Conservation (phyloP, 2,329 filamentous ascomycete genomes). For the Cladosporium sp. region DNA sequence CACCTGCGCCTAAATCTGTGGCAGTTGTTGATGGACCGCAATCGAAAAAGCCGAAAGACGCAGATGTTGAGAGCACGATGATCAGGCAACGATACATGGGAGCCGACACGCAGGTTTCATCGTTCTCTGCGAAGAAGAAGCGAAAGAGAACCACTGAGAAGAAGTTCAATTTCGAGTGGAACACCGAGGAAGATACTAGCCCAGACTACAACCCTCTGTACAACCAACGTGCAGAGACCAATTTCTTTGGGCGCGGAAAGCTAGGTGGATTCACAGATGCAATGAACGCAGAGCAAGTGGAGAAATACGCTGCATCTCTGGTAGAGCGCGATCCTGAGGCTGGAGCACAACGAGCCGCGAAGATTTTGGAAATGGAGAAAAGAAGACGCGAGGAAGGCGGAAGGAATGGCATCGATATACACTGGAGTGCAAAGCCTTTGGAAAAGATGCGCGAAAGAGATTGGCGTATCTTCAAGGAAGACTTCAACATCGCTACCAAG, state of each 20-base stretch:
- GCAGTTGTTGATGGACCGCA: slow-evolving; percentile 23
- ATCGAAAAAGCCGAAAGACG: slow-evolving; percentile 46
- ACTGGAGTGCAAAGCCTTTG: slow-evolving; percentile 92
- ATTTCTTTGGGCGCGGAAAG: slow-evolving; percentile 65
- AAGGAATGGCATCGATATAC: slow-evolving; percentile 76
- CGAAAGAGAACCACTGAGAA: slow-evolving; percentile 85
- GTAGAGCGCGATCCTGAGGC: slow-evolving; percentile 71
- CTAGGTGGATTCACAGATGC: slow-evolving; percentile 64
- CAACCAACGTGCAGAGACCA: slow-evolving; percentile 60
- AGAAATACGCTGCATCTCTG: slow-evolving; percentile 63
- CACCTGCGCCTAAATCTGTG: slow-evolving; percentile 43
- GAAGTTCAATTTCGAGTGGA: slow-evolving; percentile 99
- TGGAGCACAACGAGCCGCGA: slow-evolving; percentile 69
- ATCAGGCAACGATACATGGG: slow-evolving; percentile 86
- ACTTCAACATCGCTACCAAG: slow-evolving; percentile 94
- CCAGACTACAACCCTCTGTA: slow-evolving; percentile 79
- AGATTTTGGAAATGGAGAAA: slow-evolving; percentile 81
- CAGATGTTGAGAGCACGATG: slow-evolving; percentile 67
- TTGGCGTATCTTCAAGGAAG: slow-evolving; percentile 99
- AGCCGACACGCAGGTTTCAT: slow-evolving; percentile 78
- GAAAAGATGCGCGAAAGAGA: slow-evolving; percentile 95
- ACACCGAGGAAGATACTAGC: slow-evolving; percentile 87
- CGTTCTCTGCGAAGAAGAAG: slow-evolving; percentile 94
- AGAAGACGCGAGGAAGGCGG: slow-evolving; percentile 67
- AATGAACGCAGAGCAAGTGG: slow-evolving; percentile 46